These are phyloP conservation scores for Uncinocarpus reesii DNA, from an alignment of 2,329 filamentous ascomycete genomes.

Conservation along the genomic window DNA sequence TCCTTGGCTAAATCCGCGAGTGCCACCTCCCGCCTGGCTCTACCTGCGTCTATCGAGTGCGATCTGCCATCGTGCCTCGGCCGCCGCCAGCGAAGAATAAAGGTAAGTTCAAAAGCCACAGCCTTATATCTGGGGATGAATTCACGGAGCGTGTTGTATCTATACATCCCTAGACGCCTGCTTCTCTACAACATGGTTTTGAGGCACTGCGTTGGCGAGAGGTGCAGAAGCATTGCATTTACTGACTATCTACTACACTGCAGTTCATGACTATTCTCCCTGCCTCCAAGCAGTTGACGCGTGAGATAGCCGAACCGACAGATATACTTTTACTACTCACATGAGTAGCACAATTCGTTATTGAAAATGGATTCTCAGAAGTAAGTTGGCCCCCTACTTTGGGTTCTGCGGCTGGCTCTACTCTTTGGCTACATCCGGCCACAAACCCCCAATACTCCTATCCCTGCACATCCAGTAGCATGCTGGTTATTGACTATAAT, in stretches of 20 bases:
- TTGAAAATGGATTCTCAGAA: constrained; percentile 12
- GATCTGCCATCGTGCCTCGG: no score
- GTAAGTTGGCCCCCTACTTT: no score
- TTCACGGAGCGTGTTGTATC: background rate
- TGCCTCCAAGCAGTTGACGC: background rate
- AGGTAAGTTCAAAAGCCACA: no score
- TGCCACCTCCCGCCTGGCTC: no score
- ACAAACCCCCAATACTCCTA: background rate
- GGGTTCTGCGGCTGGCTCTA: no score
- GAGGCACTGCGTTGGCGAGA: background rate
- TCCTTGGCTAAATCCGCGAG: background rate
- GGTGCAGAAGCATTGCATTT: background rate
- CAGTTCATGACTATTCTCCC: constrained; percentile 2
- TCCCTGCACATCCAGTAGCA: background rate
- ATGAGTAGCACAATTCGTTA: background rate
- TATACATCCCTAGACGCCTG: background rate
- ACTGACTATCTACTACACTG: background rate
- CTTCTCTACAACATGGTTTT: no score
- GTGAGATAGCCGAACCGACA: background rate
- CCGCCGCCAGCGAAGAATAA: no score
- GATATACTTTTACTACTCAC: background rate
- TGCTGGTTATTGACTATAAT: background rate
- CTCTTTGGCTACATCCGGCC: background rate
- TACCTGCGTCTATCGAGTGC: background rate
- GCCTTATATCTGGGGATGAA: no score